phyloP scores from a whole-genome alignment of 306 rosid genomes.

The Cercis canadensis region DNA sequence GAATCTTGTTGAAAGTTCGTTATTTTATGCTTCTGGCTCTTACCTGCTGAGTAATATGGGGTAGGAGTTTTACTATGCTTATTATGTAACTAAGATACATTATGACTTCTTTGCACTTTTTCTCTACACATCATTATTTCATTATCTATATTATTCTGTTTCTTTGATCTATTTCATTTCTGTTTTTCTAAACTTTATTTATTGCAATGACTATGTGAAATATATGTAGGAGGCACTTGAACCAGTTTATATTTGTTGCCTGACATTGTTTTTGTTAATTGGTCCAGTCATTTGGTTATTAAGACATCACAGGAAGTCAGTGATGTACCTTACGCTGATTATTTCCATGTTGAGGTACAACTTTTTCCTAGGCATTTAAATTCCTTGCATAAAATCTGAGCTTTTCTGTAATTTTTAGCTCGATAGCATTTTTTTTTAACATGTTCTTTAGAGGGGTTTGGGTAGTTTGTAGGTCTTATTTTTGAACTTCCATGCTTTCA shows the following conservation, averaged over 20 bases:
- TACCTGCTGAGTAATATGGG: slow-evolving; percentile 4
- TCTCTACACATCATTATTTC: slow-evolving; percentile 6
- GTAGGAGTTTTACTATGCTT: slow-evolving; percentile 5
- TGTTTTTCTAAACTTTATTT: background rate
- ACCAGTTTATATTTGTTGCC: background rate
- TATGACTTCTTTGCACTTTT: slow-evolving; percentile 20
- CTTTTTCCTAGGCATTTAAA: slow-evolving; percentile 22
- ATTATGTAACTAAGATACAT: background rate
- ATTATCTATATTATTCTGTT: background rate
- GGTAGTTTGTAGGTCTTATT: too few species aligned
- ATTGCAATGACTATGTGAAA: slow-evolving; percentile 23
- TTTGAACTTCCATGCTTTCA: too few species aligned
- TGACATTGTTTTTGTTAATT: slow-evolving; percentile 44
- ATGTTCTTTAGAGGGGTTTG: background rate
- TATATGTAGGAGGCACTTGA: background rate
- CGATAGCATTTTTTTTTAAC: background rate
- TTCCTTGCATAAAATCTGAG: slow-evolving; percentile 12
- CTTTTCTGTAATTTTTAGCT: slow-evolving; percentile 26
- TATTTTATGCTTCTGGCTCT: background rate
- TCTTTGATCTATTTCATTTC: slow-evolving; percentile 17
- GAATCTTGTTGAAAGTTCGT: slow-evolving; percentile 9
- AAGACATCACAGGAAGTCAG: slow-evolving; percentile 90
- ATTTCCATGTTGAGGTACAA: slow-evolving; percentile 91
- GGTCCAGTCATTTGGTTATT: slow-evolving; percentile 82
- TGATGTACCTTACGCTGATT: slow-evolving; percentile 90